Evolutionary conservation across 2,329 filamentous ascomycete genomes (phyloP).

Genomic region (Lasiodiplodia hormozganensis): DNA sequence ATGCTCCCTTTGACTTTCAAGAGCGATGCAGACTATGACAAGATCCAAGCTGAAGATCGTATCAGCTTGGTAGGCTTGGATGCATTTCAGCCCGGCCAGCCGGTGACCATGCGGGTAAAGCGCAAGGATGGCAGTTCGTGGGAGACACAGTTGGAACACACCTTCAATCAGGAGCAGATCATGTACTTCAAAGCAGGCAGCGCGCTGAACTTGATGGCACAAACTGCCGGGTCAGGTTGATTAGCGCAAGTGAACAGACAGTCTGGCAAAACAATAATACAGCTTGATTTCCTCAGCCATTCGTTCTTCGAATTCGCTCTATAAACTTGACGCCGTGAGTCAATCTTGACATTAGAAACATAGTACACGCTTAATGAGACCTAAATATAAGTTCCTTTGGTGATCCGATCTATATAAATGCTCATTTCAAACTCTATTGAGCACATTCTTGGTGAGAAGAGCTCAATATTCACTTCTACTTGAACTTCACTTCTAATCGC

Average conservation of each 20-base stretch:
- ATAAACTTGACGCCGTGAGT: too few relatives aligned
- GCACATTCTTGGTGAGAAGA: too few relatives aligned
- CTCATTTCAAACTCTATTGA: too few relatives aligned
- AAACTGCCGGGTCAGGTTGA: not conserved
- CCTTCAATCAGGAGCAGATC: constrained; percentile 97
- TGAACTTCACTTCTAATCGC: too few relatives aligned
- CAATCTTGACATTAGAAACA: too few relatives aligned
- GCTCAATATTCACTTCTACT: too few relatives aligned
- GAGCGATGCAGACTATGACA: constrained; percentile 96
- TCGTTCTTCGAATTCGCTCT: too few relatives aligned
- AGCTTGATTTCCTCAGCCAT: not conserved
- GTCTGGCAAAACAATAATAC: not conserved
- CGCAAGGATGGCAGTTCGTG: constrained; percentile 85
- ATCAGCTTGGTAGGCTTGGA: constrained; percentile 58
- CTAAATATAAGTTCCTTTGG: too few relatives aligned
- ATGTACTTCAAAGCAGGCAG: constrained; percentile 99
- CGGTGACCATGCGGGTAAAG: constrained; percentile 63
- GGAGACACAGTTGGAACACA: constrained; percentile 86
- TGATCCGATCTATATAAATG: too few relatives aligned
- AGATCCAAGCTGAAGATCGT: constrained; percentile 90
- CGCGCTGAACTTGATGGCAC: constrained; percentile 96
- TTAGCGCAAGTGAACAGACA: too few relatives aligned
- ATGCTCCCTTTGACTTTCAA: constrained; percentile 98
- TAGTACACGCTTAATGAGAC: too few relatives aligned
- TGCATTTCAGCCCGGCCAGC: not conserved